A percentile compares a stretch with the other conserved stretches of the same genome.
Conservation (phyloP, 1,284 basidiomycete species). For the Chondrostereum purpureum region DNA sequence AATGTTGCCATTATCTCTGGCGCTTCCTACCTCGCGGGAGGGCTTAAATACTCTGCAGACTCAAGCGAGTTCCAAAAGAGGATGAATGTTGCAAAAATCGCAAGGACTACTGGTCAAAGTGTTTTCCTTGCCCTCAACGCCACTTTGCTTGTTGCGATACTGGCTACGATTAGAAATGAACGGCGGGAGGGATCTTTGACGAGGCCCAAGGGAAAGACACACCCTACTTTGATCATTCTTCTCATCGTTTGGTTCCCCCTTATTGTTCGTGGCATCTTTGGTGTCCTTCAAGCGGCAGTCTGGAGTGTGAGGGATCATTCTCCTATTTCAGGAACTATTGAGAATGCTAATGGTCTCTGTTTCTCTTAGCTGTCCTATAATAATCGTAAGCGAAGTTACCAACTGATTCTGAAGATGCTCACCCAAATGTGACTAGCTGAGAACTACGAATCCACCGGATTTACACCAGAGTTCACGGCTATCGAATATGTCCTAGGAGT, state of each 20-base stretch:
- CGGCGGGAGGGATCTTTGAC: constrained; percentile 9
- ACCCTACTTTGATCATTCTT: constrained; percentile 23
- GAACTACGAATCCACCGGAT: constrained; percentile 23
- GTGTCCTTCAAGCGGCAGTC: constrained; percentile 21
- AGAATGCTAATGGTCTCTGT: too few species aligned
- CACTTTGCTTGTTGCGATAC: constrained; percentile 19
- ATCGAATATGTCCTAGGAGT: constrained; percentile 28
- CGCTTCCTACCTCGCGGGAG: constrained; percentile 24
- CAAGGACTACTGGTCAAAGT: constrained; percentile 24
- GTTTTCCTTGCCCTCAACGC: constrained; percentile 24
- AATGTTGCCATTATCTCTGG: constrained; percentile 25
- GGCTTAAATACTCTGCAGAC: constrained; percentile 12
- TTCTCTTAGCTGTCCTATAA: constrained; percentile 14
- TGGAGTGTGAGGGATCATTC: constrained; percentile 2
- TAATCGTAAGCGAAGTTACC: constrained; percentile 12
- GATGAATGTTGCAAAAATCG: constrained; percentile 18
- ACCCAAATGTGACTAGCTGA: too few species aligned
- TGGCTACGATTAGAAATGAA: constrained; percentile 18
- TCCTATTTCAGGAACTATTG: neutral
- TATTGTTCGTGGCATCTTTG: constrained; percentile 26
- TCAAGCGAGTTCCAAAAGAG: constrained; percentile 12
- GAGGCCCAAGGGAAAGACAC: constrained; percentile 13
- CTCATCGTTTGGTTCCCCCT: constrained; percentile 24
- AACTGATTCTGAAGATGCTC: too few species aligned
- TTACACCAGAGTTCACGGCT: constrained; percentile 22